Conservation (phyloP, 2,329 filamentous ascomycete genomes). For the Scedosporium dehoogii region DNA sequence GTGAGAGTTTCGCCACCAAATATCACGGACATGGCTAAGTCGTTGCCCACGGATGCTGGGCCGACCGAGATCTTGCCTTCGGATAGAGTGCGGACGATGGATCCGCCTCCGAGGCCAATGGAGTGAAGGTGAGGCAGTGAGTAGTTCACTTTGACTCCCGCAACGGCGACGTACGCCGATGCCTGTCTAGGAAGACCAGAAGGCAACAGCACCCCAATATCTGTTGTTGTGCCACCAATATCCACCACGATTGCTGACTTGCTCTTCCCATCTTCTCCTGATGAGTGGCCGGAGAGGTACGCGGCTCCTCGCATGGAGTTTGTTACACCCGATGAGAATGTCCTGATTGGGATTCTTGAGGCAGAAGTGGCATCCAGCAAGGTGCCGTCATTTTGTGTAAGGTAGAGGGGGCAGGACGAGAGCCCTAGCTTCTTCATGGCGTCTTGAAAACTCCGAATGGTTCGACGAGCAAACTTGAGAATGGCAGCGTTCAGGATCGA, state of each 20-base stretch:
- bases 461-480: constrained; percentile 43
- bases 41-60: constrained; percentile 51
- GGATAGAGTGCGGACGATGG: constrained; percentile 33
- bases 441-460: constrained; percentile 40
- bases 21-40: constrained; percentile 42
- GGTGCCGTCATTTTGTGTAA: constrained; percentile 56
- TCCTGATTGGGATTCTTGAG: constrained; percentile 46
- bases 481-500: constrained; percentile 55
- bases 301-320: constrained; percentile 56
- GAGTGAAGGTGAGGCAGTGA: constrained; percentile 47
- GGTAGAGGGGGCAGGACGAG: constrained; percentile 40
- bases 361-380: constrained; percentile 44
- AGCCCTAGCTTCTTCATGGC: constrained; percentile 34
- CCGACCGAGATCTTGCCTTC: constrained; percentile 33
- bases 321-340: constrained; percentile 53
- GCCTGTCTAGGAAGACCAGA: constrained; percentile 55
- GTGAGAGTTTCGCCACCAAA: constrained; percentile 49
- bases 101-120: constrained; percentile 50
- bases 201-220: constrained; percentile 49
- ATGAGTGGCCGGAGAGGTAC: constrained; percentile 33
- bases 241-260: constrained; percentile 43
- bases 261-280: background rate
- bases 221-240: constrained; percentile 56
- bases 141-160: constrained; percentile 53
- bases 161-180: constrained; percentile 51